Percentiles rank a stretch among this genome's conserved stretches.
Evolutionary conservation across 2,329 filamentous ascomycete species (phyloP).

Genomic region (Sporothrix sp.): DNA sequence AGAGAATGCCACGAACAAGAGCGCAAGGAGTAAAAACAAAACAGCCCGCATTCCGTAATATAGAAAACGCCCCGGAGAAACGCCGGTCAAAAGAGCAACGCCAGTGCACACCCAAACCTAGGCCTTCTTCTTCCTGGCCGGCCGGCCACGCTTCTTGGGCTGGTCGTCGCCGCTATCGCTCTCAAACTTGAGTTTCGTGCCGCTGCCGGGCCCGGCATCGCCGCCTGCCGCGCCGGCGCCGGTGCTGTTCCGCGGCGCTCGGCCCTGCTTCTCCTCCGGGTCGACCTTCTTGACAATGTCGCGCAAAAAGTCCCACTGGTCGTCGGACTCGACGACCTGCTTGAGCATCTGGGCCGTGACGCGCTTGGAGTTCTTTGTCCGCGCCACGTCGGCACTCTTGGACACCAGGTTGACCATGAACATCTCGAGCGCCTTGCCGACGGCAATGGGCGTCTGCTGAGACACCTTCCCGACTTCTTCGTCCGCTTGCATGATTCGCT

Average conservation of each 20-base stretch:
- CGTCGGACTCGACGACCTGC: constrained; percentile 75
- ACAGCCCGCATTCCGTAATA: too few relatives aligned
- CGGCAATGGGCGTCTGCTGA: constrained; percentile 91
- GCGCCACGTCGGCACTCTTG: constrained; percentile 77
- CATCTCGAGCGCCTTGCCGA: constrained; percentile 88
- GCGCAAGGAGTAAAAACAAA: too few relatives aligned
- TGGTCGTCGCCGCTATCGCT: constrained; percentile 29
- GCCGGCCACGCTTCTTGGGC: constrained; percentile 20
- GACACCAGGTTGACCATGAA: constrained; percentile 95
- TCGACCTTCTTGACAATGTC: constrained; percentile 84
- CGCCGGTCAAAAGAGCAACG: background rate
- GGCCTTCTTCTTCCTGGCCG: constrained; percentile 41
- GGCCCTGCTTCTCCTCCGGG: constrained; percentile 38
- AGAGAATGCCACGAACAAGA: too few relatives aligned
- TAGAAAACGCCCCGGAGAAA: background rate
- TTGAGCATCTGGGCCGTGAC: constrained; percentile 89
- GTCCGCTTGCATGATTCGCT: constrained; percentile 98
- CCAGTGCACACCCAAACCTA: constrained; percentile 17
- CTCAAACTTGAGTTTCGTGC: constrained; percentile 16
- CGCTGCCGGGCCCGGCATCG: constrained; percentile 2
- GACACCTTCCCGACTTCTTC: constrained; percentile 98
- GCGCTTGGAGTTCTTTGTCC: constrained; percentile 73
- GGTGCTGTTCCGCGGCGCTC: constrained; percentile 39
- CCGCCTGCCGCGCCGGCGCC: constrained; percentile 32
- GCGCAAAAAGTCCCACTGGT: constrained; percentile 86